phyloP scores from a whole-genome alignment of 2,329 filamentous ascomycete species.

The Aspergillus chevalieri region DNA sequence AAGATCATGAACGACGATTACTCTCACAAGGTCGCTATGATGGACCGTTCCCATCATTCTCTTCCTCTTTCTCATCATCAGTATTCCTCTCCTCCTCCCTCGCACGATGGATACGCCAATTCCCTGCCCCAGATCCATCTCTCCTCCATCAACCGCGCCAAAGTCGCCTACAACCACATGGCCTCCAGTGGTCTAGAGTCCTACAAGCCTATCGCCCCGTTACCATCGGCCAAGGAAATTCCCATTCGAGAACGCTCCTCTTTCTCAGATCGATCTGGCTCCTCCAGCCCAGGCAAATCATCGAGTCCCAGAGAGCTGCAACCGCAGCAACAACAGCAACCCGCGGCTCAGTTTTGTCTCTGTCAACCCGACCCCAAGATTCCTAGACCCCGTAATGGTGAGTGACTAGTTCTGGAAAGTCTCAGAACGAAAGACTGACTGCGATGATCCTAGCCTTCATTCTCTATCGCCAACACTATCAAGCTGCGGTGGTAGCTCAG shows the following conservation, averaged over 20 bases:
- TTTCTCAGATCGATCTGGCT: slow-evolving; percentile 19
- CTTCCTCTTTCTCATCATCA: slow-evolving; percentile 3
- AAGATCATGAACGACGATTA: slow-evolving; percentile 36
- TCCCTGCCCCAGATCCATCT: slow-evolving; percentile 21
- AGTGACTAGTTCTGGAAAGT: slow-evolving; percentile 25
- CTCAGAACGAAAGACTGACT: slow-evolving; percentile 5
- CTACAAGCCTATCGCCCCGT: slow-evolving; percentile 11
- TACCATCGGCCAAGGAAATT: slow-evolving; percentile 17
- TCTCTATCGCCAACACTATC: slow-evolving; percentile 88
- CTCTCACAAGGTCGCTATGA: slow-evolving; percentile 13
- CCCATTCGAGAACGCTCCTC: slow-evolving; percentile 21
- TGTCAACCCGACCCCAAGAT: slow-evolving; percentile 68
- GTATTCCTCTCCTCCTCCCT: slow-evolving; percentile 7
- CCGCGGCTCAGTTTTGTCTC: slow-evolving; percentile 54
- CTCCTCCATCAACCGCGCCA: slow-evolving; percentile 19
- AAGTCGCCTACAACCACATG: slow-evolving; percentile 17
- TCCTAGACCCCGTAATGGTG: slow-evolving; percentile 64
- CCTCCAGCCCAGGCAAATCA: slow-evolving; percentile 30
- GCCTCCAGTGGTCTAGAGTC: slow-evolving; percentile 9
- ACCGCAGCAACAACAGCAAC: slow-evolving; percentile 25
- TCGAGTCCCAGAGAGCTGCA: slow-evolving; percentile 29
- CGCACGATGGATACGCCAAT: slow-evolving; percentile 17
- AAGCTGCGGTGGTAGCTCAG: slow-evolving; percentile 70
- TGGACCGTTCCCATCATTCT: slow-evolving; percentile 8
- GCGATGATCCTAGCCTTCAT: slow-evolving; percentile 89